phyloP scores from a whole-genome alignment of 2,329 filamentous ascomycete species.

The Fusarium pseudocircinatum region DNA sequence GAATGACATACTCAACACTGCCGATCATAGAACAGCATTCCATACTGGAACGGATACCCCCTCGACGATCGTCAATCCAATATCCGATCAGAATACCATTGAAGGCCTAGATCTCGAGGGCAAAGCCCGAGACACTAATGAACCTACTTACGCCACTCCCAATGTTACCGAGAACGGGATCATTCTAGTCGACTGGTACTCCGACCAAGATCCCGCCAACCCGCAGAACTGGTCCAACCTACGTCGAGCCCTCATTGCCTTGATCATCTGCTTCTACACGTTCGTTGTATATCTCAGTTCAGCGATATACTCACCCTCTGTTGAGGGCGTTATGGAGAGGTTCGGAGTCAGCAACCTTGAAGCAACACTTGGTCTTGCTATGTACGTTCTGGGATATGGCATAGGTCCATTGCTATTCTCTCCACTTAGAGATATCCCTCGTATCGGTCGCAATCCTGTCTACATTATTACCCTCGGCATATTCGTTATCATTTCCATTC shows the following conservation, averaged over 20 bases:
- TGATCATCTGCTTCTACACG: constrained; percentile 64
- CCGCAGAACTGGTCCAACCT: constrained; percentile 63
- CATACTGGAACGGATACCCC: not conserved
- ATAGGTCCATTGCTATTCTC: constrained; percentile 72
- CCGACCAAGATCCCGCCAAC: constrained; percentile 62
- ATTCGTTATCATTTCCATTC: constrained; percentile 73
- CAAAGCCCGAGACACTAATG: constrained; percentile 48
- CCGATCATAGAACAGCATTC: not conserved
- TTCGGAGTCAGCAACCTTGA: constrained; percentile 63
- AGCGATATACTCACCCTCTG: constrained; percentile 58
- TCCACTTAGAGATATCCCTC: constrained; percentile 72
- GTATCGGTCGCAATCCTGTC: constrained; percentile 72
- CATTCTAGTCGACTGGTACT: constrained; percentile 65
- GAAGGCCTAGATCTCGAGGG: constrained; percentile 44
- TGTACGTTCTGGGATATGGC: constrained; percentile 72
- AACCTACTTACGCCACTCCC: constrained; percentile 57
- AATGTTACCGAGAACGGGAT: constrained; percentile 58
- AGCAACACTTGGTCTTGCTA: constrained; percentile 65
- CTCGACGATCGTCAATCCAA: not conserved
- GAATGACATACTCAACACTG: constrained; percentile 4
- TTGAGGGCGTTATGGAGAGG: constrained; percentile 57
- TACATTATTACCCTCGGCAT: constrained; percentile 74
- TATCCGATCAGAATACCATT: not conserved
- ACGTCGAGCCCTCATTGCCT: constrained; percentile 53
- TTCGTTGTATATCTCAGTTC: constrained; percentile 65